Evolutionary conservation across 352 stramenopile species (phyloP).

Genomic region (Pythium myriotylum): DNA sequence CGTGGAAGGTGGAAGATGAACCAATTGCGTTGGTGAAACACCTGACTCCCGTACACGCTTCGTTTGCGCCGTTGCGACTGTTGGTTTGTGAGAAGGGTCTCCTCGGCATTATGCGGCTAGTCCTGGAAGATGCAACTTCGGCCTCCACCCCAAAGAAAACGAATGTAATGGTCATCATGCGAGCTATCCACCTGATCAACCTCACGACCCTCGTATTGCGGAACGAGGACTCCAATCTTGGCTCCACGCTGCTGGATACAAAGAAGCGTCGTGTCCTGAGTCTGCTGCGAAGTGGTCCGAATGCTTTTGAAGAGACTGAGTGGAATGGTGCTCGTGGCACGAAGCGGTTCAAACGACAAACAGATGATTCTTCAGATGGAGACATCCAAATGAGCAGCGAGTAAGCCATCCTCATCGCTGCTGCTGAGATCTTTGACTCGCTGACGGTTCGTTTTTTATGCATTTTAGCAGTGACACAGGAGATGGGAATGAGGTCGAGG

Average conservation of each 20-base stretch:
- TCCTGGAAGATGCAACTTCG: slow-evolving; percentile 60
- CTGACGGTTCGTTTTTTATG: slow-evolving; percentile 2
- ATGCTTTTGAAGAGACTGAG: slow-evolving; percentile 64
- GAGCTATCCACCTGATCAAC: slow-evolving; percentile 72
- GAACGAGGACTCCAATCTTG: slow-evolving; percentile 29
- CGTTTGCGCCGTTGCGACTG: slow-evolving; percentile 51
- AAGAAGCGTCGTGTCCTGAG: slow-evolving; percentile 53
- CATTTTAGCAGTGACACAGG: slow-evolving; percentile 50
- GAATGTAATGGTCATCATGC: slow-evolving; percentile 67
- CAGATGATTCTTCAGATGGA: slow-evolving; percentile 37
- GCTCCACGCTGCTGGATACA: slow-evolving; percentile 20
- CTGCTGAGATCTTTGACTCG: not conserved
- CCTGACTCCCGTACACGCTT: slow-evolving; percentile 56
- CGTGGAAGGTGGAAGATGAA: slow-evolving; percentile 69
- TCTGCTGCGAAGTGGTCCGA: slow-evolving; percentile 56
- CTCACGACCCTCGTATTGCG: slow-evolving; percentile 67
- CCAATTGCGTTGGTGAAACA: slow-evolving; percentile 70
- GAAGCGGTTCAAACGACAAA: slow-evolving; percentile 72
- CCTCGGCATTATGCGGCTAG: slow-evolving; percentile 62
- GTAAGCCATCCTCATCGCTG: slow-evolving; percentile 23
- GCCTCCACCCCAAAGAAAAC: slow-evolving; percentile 48
- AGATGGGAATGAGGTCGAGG: slow-evolving; percentile 56
- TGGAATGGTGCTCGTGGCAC: slow-evolving; percentile 46
- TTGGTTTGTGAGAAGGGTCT: slow-evolving; percentile 69
- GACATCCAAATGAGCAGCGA: slow-evolving; percentile 79